Percentiles rank a stretch among this genome's conserved stretches.
phyloP scores from a whole-genome alignment of 2,329 filamentous ascomycete genomes.

The Stagonosporopsis chrysanthemi region DNA sequence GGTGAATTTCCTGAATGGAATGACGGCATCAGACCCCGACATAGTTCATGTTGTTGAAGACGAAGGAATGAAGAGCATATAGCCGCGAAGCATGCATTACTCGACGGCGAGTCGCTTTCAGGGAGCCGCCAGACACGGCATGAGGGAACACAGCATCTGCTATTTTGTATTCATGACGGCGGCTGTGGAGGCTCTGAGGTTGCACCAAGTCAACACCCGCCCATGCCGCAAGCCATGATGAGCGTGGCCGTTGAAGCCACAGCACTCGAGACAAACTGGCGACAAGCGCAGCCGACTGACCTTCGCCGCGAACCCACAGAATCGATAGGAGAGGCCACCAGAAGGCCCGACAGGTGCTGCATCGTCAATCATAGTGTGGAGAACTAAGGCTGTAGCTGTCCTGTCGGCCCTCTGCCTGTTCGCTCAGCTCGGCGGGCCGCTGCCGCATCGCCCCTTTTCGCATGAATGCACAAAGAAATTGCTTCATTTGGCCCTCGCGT shows the following conservation, averaged over 20 bases:
- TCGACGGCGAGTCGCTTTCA: constrained; percentile 12
- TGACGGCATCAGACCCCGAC: not conserved
- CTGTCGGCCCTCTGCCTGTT: constrained; percentile 26
- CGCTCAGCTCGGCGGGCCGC: constrained; percentile 31
- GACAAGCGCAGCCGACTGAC: not conserved
- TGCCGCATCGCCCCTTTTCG: constrained; percentile 28
- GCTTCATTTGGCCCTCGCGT: constrained; percentile 19
- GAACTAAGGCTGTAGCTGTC: constrained; percentile 30
- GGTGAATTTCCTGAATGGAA: not conserved
- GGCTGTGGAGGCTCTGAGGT: constrained; percentile 15
- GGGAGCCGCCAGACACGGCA: constrained; percentile 7
- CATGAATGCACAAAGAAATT: constrained; percentile 28
- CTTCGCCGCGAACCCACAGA: constrained; percentile 11
- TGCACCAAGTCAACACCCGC: not conserved
- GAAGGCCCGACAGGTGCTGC: constrained; percentile 23
- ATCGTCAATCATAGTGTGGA: constrained; percentile 44
- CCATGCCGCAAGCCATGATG: constrained; percentile 1
- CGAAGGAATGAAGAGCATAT: constrained; percentile 3
- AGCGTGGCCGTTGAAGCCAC: constrained; percentile 8
- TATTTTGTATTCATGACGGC: constrained; percentile 12
- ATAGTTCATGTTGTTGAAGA: constrained; percentile 9
- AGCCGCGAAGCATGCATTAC: constrained; percentile 11
- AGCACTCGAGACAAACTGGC: constrained; percentile 3
- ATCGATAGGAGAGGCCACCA: constrained; percentile 29
- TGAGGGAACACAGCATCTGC: constrained; percentile 11